These are phyloP conservation scores for Aleurites moluccanus DNA, from an alignment of 441 rosid species.

Conservation along the genomic window DNA sequence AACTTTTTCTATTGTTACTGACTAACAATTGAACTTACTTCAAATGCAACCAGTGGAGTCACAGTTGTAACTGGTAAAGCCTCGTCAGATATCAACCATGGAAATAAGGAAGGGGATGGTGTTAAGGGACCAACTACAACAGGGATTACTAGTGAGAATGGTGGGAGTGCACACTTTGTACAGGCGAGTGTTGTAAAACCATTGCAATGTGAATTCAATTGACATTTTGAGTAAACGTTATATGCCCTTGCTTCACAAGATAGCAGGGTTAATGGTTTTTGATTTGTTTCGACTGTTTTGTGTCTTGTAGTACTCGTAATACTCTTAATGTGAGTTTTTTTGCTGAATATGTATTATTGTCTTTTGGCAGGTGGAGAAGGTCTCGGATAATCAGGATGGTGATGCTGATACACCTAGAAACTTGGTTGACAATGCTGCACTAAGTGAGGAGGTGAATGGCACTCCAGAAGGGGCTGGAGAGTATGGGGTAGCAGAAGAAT, in stretches of 20 bases:
- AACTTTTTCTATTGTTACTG: not conserved
- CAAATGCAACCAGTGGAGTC: slow-evolving; percentile 42
- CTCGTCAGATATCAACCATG: slow-evolving; percentile 32
- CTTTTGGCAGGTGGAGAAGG: slow-evolving; percentile 45
- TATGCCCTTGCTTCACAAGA: not conserved
- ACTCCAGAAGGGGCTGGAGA: slow-evolving; percentile 46
- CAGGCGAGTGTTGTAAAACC: slow-evolving; percentile 43
- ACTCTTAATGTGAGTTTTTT: not conserved
- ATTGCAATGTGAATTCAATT: not conserved
- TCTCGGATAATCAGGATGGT: slow-evolving; percentile 37
- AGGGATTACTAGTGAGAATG: slow-evolving; percentile 57
- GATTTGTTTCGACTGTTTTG: not conserved
- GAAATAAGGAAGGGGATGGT: slow-evolving; percentile 39
- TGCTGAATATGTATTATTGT: not conserved
- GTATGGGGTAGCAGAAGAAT: slow-evolving; percentile 35
- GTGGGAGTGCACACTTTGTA: slow-evolving; percentile 44
- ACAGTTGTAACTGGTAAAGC: slow-evolving; percentile 30
- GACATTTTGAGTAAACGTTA: not conserved
- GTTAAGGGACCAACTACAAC: slow-evolving; percentile 38
- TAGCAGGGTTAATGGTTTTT: not conserved
- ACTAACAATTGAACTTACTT: slow-evolving; percentile 19
- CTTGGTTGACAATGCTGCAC: slow-evolving; percentile 37
- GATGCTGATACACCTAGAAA: slow-evolving; percentile 44
- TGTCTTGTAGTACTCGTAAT: not conserved
- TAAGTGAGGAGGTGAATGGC: slow-evolving; percentile 84